Evolutionary conservation across 1,284 basidiomycete species (phyloP).

Genomic region (Tilletia caries): DNA sequence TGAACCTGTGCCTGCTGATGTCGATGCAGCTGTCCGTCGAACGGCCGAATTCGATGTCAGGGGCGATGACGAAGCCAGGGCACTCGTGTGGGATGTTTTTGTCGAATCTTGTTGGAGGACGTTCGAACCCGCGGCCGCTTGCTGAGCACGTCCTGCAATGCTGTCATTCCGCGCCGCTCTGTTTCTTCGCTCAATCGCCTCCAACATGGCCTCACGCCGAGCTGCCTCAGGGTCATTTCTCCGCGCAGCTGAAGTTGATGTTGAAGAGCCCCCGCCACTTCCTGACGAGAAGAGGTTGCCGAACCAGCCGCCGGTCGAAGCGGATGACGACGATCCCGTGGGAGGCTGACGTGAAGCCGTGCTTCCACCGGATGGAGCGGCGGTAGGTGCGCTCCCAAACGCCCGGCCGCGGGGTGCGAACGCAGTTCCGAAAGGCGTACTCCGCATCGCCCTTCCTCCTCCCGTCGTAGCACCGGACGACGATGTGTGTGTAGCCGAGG

Average conservation of each 20-base stretch:
- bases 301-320: not conserved
- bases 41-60: not conserved
- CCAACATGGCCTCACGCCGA: not conserved
- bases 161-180: not conserved
- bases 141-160: constrained; percentile 5
- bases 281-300: not conserved
- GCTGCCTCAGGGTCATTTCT: not conserved
- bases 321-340: not conserved
- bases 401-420: constrained; percentile 21
- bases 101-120: too few species aligned
- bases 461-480: constrained; percentile 24
- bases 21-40: constrained; percentile 1
- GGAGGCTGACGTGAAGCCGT: not conserved
- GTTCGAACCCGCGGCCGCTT: not conserved
- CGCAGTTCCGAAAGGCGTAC: constrained; percentile 24
- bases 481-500: not conserved
- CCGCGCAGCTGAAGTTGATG: not conserved
- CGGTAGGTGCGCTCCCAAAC: constrained; percentile 15
- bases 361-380: not conserved
- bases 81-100: not conserved
- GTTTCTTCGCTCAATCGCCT: constrained; percentile 2
- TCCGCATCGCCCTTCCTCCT: constrained; percentile 29
- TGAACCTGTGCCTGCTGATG: not conserved
- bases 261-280: too few species aligned
- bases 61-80: not conserved